Percentiles rank a stretch among this genome's conserved stretches.
These are phyloP conservation scores for Nitzschia inconspicua DNA, from an alignment of 108 stramenopile genomes.

Conservation along the genomic window DNA sequence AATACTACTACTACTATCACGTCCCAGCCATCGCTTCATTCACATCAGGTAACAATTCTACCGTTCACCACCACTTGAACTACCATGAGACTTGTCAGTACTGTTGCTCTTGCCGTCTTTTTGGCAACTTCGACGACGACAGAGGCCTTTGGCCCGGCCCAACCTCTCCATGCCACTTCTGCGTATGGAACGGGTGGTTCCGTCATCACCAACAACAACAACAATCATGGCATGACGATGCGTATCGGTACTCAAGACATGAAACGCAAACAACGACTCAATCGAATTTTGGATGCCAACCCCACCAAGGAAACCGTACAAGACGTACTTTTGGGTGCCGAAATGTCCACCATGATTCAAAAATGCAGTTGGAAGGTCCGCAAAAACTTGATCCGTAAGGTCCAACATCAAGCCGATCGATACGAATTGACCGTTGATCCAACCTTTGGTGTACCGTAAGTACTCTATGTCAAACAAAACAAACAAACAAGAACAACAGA, in stretches of 20 bases:
- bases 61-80: not conserved
- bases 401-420: slow-evolving; percentile 7
- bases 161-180: not conserved
- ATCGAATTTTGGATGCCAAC: slow-evolving; percentile 3
- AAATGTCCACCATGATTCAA: not conserved
- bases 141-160: slow-evolving; percentile 28
- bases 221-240: slow-evolving; percentile 25
- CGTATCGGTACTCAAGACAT: slow-evolving; percentile 14
- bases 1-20: too few relatives aligned
- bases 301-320: slow-evolving; percentile 12
- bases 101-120: slow-evolving; percentile 22
- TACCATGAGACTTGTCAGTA: slow-evolving; percentile 28
- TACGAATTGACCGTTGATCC: slow-evolving; percentile 11
- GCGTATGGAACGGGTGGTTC: not conserved
- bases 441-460: slow-evolving; percentile 33
- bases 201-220: not conserved
- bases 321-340: not conserved
- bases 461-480: not conserved
- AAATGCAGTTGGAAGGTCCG: slow-evolving; percentile 33
- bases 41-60: too few relatives aligned
- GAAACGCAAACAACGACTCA: slow-evolving; percentile 14
- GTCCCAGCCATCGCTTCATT: too few relatives aligned
- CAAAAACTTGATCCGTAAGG: slow-evolving; percentile 23
- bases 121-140: slow-evolving; percentile 8
- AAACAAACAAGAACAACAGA: not conserved